Conservation (phyloP, 1,284 basidiomycete species). For the Trametes sp. region DNA sequence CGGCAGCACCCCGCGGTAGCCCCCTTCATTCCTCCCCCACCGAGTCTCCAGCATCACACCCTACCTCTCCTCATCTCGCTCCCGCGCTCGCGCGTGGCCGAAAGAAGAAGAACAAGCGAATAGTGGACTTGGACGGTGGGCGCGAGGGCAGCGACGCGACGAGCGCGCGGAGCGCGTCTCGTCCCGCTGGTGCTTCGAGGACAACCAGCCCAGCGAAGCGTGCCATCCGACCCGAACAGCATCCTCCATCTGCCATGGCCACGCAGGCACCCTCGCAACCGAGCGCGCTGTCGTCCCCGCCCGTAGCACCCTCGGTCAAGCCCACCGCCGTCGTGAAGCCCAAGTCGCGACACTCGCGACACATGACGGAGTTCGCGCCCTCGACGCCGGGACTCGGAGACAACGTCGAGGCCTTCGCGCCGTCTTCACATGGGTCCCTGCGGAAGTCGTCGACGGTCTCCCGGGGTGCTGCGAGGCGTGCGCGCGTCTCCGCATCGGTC, state of each 20-base stretch:
- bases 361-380: conserved; percentile 55
- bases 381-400: conserved; percentile 23
- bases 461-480: conserved; percentile 55
- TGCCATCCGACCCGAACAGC: conserved; percentile 9
- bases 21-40: conserved; percentile 44
- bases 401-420: conserved; percentile 16
- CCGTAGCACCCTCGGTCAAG: conserved; percentile 20
- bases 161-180: conserved; percentile 38
- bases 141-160: conserved; percentile 43
- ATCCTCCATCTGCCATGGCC: conserved; percentile 3
- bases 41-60: conserved; percentile 52
- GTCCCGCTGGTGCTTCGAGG: conserved; percentile 21
- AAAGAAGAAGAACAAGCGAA: conserved; percentile 69
- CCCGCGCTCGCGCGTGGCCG: conserved; percentile 52
- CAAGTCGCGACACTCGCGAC: conserved; percentile 47
- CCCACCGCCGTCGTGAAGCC: conserved; percentile 29
- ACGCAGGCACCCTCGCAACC: conserved; percentile 7
- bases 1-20: conserved; percentile 45
- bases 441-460: conserved; percentile 39
- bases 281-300: conserved; percentile 10
- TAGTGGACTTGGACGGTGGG: conserved; percentile 69
- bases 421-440: conserved; percentile 18
- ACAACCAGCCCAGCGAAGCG: conserved; percentile 29
- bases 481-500: conserved; percentile 62
- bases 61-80: conserved; percentile 50